Evolutionary conservation across 768 basidiomycete genomes (phyloP).

Genomic region (Trametes cinnabarina): DNA sequence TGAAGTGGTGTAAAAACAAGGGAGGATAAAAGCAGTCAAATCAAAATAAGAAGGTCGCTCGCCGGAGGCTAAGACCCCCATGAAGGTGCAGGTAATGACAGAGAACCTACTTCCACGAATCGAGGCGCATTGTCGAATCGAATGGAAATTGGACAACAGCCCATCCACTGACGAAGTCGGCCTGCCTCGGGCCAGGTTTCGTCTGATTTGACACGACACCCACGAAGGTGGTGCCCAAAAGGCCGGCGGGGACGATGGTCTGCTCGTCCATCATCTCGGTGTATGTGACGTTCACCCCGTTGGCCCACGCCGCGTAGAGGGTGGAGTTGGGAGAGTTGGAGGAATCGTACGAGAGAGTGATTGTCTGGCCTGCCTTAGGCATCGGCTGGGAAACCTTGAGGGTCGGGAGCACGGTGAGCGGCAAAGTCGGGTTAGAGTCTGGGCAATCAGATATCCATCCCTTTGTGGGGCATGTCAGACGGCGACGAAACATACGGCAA

Average conservation of each 20-base stretch:
- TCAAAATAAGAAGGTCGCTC: too few species aligned
- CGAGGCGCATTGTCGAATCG: background rate
- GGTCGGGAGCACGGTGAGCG: constrained; percentile 48
- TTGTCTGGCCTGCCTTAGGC: constrained; percentile 31
- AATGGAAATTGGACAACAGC: constrained; percentile 33
- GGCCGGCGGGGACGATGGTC: constrained; percentile 40
- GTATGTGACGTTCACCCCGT: constrained; percentile 45
- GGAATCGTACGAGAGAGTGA: constrained; percentile 27
- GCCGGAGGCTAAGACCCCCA: too few species aligned
- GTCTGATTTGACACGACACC: constrained; percentile 40
- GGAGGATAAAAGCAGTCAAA: too few species aligned
- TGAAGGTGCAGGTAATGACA: too few species aligned
- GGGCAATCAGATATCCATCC: constrained; percentile 50
- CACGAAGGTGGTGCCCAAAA: constrained; percentile 51
- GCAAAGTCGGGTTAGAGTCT: constrained; percentile 43
- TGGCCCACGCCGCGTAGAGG: constrained; percentile 46
- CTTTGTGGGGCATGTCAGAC: constrained; percentile 30
- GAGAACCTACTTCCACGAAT: too few species aligned
- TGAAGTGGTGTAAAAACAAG: too few species aligned
- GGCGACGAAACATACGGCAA: constrained; percentile 28
- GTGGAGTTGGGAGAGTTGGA: background rate
- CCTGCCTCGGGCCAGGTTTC: constrained; percentile 36
- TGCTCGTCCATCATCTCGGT: constrained; percentile 29
- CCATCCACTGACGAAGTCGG: constrained; percentile 57
- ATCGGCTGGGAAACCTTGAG: constrained; percentile 32